Percentiles rank a stretch among this genome's conserved stretches.
These are phyloP conservation scores for Phytophthora hybrid DNA, from an alignment of 352 stramenopile species.

Conservation along the genomic window DNA sequence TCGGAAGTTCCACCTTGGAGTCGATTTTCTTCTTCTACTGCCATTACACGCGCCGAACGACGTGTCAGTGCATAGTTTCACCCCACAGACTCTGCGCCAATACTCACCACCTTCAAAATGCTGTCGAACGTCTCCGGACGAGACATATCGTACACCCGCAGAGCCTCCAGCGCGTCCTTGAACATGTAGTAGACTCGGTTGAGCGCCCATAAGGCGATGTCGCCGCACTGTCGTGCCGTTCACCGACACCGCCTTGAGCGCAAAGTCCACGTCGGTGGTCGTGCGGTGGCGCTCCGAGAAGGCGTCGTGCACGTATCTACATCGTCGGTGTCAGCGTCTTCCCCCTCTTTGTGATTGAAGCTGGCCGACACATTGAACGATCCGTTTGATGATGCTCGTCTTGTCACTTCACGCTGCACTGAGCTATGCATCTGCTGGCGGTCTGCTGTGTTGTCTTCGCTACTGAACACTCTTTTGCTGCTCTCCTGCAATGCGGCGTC, in stretches of 20 bases:
- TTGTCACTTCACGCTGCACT: constrained; percentile 44
- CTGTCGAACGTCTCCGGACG: constrained; percentile 93
- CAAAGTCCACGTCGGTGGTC: constrained; percentile 94
- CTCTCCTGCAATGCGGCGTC: too few relatives aligned
- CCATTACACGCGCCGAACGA: constrained; percentile 6
- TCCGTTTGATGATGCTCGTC: constrained; percentile 94
- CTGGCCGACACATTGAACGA: constrained; percentile 22
- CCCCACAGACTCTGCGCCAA: neutral
- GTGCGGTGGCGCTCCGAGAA: constrained; percentile 94
- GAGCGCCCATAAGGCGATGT: constrained; percentile 95
- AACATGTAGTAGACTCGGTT: constrained; percentile 95
- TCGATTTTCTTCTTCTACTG: constrained; percentile 96
- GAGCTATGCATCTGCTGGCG: too few relatives aligned
- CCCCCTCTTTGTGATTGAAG: neutral
- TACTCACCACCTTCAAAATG: constrained; percentile 66
- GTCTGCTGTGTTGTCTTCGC: too few relatives aligned
- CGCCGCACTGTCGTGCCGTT: constrained; percentile 88
- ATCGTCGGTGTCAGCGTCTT: neutral
- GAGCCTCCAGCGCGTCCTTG: constrained; percentile 91
- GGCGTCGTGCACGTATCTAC: constrained; percentile 87
- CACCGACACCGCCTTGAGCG: constrained; percentile 91
- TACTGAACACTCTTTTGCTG: too few relatives aligned
- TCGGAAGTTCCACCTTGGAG: constrained; percentile 92
- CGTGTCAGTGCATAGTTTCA: neutral
- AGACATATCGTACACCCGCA: constrained; percentile 95